A percentile compares a stretch with the other conserved stretches of the same genome.
phyloP scores from a whole-genome alignment of 139 green algal species.

The Chlorella sp. region DNA sequence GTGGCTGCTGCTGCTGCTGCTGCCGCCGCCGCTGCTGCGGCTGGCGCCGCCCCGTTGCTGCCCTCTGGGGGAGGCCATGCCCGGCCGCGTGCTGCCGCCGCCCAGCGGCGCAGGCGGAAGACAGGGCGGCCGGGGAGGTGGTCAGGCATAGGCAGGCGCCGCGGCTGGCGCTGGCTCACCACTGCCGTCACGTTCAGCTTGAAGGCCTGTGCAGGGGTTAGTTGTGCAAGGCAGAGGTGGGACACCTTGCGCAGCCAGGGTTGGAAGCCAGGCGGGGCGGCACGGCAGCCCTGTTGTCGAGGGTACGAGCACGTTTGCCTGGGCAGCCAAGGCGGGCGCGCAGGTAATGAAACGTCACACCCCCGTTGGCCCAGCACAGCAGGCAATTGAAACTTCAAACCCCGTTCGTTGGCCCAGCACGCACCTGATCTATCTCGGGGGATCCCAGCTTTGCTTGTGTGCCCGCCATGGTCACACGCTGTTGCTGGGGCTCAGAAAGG shows the following conservation, averaged over 20 bases:
- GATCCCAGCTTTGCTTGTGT: slow-evolving; percentile 33
- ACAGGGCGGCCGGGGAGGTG: slow-evolving; percentile 51
- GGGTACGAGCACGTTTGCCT: neutral
- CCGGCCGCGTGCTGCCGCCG: slow-evolving; percentile 21
- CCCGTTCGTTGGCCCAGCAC: neutral
- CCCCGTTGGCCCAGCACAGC: neutral
- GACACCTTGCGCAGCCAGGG: neutral
- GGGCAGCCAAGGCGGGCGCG: neutral
- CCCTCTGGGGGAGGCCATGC: neutral
- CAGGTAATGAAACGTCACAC: neutral
- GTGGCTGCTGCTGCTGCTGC: neutral
- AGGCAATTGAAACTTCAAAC: neutral
- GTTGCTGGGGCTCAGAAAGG: neutral
- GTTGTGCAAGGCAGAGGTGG: neutral
- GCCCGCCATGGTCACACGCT: slow-evolving; percentile 36
- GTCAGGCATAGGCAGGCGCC: slow-evolving; percentile 16
- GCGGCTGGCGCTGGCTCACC: slow-evolving; percentile 16
- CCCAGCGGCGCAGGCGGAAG: slow-evolving; percentile 39
- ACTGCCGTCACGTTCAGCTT: slow-evolving; percentile 43
- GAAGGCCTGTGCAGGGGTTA: neutral
- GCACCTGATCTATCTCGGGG: slow-evolving; percentile 28
- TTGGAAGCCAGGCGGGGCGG: neutral
- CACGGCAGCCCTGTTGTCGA: neutral
- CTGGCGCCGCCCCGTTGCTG: neutral
- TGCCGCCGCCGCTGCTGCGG: neutral